These are phyloP conservation scores for Corymbia maculata DNA, from an alignment of 345 rosid species.

Conservation along the genomic window DNA sequence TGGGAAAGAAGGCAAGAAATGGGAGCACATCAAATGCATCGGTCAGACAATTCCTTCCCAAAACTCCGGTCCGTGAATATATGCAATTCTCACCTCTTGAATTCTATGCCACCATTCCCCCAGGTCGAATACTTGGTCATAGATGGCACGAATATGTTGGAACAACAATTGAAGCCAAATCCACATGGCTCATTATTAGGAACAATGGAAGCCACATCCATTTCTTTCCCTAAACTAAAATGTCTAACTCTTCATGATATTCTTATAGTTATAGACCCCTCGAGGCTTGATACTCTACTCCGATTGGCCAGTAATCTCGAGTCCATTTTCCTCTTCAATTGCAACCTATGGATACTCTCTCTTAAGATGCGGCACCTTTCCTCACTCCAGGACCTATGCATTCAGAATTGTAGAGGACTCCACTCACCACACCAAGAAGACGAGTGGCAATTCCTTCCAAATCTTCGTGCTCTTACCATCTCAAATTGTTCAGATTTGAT, in stretches of 20 bases:
- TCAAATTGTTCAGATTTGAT: accelerated
- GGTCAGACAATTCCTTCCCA: not conserved
- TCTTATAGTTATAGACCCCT: accelerated
- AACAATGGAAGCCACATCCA: not conserved
- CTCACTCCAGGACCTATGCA: accelerated
- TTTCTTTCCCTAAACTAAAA: not conserved
- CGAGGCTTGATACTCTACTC: not conserved
- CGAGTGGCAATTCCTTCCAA: not conserved
- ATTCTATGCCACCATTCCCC: not conserved
- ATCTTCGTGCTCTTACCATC: not conserved
- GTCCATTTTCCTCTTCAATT: accelerated
- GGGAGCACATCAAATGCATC: not conserved
- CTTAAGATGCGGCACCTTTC: accelerated
- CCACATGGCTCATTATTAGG: not conserved
- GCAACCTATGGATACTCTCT: accelerated
- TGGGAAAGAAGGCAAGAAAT: accelerated
- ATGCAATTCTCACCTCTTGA: accelerated
- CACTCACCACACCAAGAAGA: not conserved
- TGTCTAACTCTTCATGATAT: accelerated
- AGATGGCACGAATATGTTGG: not conserved
- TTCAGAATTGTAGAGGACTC: accelerated
- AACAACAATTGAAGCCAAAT: not conserved
- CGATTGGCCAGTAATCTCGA: not conserved
- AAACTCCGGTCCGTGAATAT: accelerated
- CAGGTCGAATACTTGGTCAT: accelerated